These are phyloP conservation scores for Litchi chinensis DNA, from an alignment of 345 rosid species.

Conservation along the genomic window DNA sequence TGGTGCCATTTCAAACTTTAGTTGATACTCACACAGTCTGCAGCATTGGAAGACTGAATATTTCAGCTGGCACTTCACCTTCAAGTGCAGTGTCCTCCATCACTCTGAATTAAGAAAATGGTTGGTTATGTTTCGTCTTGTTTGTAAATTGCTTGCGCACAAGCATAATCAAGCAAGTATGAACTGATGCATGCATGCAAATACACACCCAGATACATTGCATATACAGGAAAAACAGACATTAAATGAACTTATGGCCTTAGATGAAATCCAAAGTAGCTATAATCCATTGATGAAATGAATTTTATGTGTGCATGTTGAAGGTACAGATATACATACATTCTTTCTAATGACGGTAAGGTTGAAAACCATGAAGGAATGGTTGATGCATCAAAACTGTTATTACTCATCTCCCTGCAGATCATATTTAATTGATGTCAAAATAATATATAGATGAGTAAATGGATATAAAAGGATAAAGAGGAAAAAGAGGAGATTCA, in stretches of 20 bases:
- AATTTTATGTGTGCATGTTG: background rate
- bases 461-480: too few relatives aligned
- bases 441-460: too few relatives aligned
- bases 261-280: background rate
- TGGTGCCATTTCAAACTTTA: background rate
- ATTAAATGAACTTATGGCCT: background rate
- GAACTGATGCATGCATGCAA: too few relatives aligned
- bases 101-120: background rate
- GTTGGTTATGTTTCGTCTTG: too few relatives aligned
- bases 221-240: too few relatives aligned
- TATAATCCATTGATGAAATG: background rate
- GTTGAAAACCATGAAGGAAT: constrained; percentile 66
- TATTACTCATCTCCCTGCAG: constrained; percentile 87
- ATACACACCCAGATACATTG: too few relatives aligned
- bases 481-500: too few relatives aligned
- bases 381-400: constrained; percentile 46
- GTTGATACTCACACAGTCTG: constrained; percentile 65
- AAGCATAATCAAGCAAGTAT: too few relatives aligned
- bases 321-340: constrained; percentile 51
- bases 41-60: constrained; percentile 55
- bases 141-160: too few relatives aligned
- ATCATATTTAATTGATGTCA: background rate
- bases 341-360: constrained; percentile 53
- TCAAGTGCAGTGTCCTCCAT: constrained; percentile 47
- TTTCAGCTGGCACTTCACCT: constrained; percentile 51